Base-by-base conservation (phyloP, 2,329 filamentous ascomycete species). In the Clonostachys rosea region DNA sequence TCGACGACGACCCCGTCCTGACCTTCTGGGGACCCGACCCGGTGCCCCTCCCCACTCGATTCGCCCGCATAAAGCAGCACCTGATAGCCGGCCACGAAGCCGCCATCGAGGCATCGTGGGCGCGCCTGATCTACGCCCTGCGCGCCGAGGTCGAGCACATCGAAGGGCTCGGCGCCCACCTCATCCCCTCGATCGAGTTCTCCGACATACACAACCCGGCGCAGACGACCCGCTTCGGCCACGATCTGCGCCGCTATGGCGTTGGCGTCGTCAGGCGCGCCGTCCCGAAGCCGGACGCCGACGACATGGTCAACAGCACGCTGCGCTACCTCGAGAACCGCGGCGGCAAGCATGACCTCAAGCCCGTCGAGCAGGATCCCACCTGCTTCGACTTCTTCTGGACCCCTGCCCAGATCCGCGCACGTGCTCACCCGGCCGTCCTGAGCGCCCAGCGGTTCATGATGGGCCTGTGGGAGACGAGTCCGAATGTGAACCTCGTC, bases 351-450 rank as follows among this genome's bases (percentile, higher is more conserved):
- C 56, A 55, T 20, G 54, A 58, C 43, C 54, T 61, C 42, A 62
- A 59, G 35, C 51, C 58, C 6, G 52, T 58, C 11, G 53, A 55
- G 20, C 61, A 64, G 54, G 80, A 84, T 39, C 84, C 84, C 6
- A 81, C 84, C 2, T 87, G 86, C 45, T 87, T 84, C 64, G 84
- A 88, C 63, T 78, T 87, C 56, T 88, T 87, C 67, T 88, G 84
- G 85, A 84, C 84, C 6, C 83, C 83, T 0, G 78, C 83, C 2
- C 85, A 89, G 64, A 76, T 85, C 47, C 76, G 79, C 55, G 81
- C 83, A n/a, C 78, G 85, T 20, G 79, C 81, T 0, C 81, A 89
- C 54, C 79, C 83, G 5, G 75, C 79, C 53, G 74, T 88, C 50
- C 69, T 88, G 39, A 68, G 68, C 36, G 75, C 84, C 2, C 84